Evolutionary conservation across 1,139 yeast genomes (phyloP).

Genomic region (Blastobotrys elegans): DNA sequence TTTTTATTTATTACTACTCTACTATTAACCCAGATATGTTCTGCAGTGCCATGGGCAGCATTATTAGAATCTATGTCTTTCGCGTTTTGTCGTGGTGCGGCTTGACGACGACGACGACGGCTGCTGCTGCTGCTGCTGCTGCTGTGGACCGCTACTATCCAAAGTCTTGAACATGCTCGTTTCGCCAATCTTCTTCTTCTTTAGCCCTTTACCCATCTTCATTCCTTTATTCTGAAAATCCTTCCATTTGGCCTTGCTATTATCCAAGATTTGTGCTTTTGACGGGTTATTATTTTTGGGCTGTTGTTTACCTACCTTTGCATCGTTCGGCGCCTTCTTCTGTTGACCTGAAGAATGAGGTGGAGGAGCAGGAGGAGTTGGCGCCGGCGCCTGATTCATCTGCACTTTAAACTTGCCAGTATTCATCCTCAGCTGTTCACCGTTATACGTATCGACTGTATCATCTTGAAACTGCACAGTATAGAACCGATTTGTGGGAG

Average conservation of each 20-base stretch:
- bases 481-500: slow-evolving; percentile 25
- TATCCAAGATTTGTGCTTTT: slow-evolving; percentile 23
- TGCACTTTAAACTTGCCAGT: too few species aligned
- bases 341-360: not conserved
- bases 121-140: not conserved
- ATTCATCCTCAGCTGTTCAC: slow-evolving; percentile 20
- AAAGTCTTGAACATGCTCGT: not conserved
- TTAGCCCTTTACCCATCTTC: slow-evolving; percentile 21
- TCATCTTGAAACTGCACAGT: slow-evolving; percentile 29
- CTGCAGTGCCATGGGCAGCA: too few species aligned
- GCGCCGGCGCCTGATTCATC: not conserved
- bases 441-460: slow-evolving; percentile 28
- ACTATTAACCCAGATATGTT: too few species aligned
- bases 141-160: not conserved
- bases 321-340: not conserved
- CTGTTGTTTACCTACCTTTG: not conserved
- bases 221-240: slow-evolving; percentile 29
- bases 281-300: slow-evolving; percentile 2
- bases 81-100: not conserved
- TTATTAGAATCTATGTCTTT: not conserved
- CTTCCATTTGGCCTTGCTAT: slow-evolving; percentile 34
- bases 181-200: slow-evolving; percentile 21
- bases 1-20: not conserved
- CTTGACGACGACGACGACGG: not conserved
- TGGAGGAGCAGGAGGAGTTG: not conserved